Percentiles rank a stretch among this genome's conserved stretches.
These are phyloP conservation scores for Phaeotremella fagi DNA, from an alignment of 768 basidiomycete species.

Conservation along the genomic window DNA sequence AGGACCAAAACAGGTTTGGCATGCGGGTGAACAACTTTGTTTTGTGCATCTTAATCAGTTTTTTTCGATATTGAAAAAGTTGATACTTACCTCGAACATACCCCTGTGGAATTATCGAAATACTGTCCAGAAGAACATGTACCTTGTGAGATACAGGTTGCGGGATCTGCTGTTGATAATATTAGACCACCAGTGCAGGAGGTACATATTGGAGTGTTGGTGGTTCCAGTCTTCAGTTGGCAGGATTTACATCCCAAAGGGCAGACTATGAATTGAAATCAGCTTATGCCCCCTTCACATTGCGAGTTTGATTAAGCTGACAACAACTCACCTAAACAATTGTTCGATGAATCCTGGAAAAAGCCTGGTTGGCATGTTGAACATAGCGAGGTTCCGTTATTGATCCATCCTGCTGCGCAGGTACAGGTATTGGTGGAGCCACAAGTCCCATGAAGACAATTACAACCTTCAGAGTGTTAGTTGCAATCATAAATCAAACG, in stretches of 20 bases:
- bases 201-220: conserved; percentile 20
- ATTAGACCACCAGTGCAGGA: conserved; percentile 14
- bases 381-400: conserved; percentile 22
- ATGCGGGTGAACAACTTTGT: conserved; percentile 47
- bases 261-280: conserved; percentile 27
- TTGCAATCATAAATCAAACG: neutral
- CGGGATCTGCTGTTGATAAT: conserved; percentile 18
- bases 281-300: neutral
- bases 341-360: conserved; percentile 21
- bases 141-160: conserved; percentile 19
- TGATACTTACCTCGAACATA: conserved; percentile 32
- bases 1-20: conserved; percentile 41
- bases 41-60: neutral
- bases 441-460: conserved; percentile 41
- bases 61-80: neutral
- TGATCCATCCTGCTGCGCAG: conserved; percentile 41
- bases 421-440: conserved; percentile 23
- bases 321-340: conserved; percentile 32
- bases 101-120: conserved; percentile 20
- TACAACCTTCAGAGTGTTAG: conserved; percentile 26
- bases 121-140: conserved; percentile 36
- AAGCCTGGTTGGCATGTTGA: conserved; percentile 35
- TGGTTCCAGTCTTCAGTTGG: conserved; percentile 16
- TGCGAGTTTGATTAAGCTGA: neutral
- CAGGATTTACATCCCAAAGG: conserved; percentile 40